Evolutionary conservation across 331 rosid species (phyloP), one percentile per base, ranked within the genome.

Genomic region (Malus hybrid): DNA sequence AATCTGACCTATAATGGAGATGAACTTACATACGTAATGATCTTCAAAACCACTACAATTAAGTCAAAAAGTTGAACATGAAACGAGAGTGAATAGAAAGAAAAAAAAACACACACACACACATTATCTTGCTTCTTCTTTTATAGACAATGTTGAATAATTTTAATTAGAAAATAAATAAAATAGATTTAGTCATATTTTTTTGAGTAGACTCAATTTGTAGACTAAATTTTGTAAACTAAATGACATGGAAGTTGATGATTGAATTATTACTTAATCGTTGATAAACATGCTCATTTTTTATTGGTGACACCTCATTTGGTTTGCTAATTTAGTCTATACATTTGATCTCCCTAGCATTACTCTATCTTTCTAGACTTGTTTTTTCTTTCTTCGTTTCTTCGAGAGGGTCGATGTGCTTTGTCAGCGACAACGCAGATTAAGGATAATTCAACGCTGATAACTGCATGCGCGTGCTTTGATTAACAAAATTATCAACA

Each of bases 361-460:
- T 9, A 9, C 44, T 8, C 11, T 8, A 36, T 20, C 12, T 56
- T 39, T 39, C 46, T 56, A 3, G 4, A 13, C 46, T 20, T 20
- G 5, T n/a, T 9, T 1, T 27, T 52, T 32, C 15, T 70, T 13
- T 70, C 44, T 50, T 44, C 18, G 63, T 24, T 70, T 70, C 13
- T 32, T 54, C 50, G 50, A 56, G 76, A 33, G 46, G 34, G 54
- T 20, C 5, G 52, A 57, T 65, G 39, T 44, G 80, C 71, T 14
- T 76, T 20, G 80, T 76, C 84, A 81, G 64, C 73, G 50, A 76
- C 84, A 60, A 48, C 81, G 77, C 77, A 67, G 65, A 78, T 22
- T 48, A 10, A 18, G 52, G 29, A 7, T 44, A n/a, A 50, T 16
- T 62, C 32, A 9, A 18, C 14, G 16, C 13, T 32, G 72, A 39